Evolutionary conservation across 805 yeast species (phyloP).

Genomic region (Wickerhamiella azymoides): DNA sequence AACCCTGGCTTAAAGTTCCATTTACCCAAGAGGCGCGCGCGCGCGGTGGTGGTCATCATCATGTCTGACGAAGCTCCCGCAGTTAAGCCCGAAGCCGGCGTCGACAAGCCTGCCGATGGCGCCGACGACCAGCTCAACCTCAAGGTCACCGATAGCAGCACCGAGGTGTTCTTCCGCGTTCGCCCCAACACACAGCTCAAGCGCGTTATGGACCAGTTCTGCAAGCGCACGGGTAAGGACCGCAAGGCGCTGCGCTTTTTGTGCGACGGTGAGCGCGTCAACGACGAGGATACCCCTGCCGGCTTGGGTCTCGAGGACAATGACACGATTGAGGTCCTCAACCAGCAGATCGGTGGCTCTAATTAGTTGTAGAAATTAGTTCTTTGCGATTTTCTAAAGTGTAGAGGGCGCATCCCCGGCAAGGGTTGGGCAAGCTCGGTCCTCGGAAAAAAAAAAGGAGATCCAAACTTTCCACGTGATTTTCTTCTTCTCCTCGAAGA

Average conservation of each 20-base stretch:
- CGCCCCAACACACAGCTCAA: constrained; percentile 82
- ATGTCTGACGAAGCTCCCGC: constrained; percentile 6
- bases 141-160: constrained; percentile 85
- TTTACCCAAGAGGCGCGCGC: no score
- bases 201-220: constrained; percentile 94
- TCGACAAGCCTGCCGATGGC: constrained; percentile 35
- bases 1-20: no score
- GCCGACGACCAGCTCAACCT: constrained; percentile 54
- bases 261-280: constrained; percentile 84
- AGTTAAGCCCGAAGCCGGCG: constrained; percentile 35
- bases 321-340: constrained; percentile 92
- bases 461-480: no score
- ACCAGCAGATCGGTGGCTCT: constrained; percentile 54
- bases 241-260: constrained; percentile 71
- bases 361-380: not conserved
- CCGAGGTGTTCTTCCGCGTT: constrained; percentile 92
- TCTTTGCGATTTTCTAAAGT: not conserved
- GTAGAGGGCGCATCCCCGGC: no score
- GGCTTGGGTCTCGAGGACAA: constrained; percentile 82
- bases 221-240: constrained; percentile 92
- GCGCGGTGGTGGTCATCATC: not conserved
- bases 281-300: constrained; percentile 83
- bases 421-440: no score
- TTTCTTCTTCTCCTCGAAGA: no score
- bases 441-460: no score